A percentile compares a stretch with the other conserved stretches of the same genome.
These are phyloP conservation scores for Nannochloris sp. DNA, from an alignment of 139 green algal species.

Conservation along the genomic window DNA sequence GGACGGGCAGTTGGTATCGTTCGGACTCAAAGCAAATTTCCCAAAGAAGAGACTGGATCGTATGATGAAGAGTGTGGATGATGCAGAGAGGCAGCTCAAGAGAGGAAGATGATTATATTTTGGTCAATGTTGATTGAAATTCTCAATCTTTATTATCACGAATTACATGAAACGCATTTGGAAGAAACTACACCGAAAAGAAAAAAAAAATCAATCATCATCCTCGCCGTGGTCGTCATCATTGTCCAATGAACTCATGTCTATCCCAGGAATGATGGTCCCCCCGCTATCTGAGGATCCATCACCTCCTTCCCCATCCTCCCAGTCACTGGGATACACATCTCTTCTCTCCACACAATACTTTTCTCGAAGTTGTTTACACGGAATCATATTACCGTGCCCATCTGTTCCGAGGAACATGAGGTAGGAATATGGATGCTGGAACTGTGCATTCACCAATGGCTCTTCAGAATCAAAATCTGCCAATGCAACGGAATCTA, in stretches of 20 bases:
- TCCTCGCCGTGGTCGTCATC: not conserved
- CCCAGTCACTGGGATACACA: conserved; percentile 18
- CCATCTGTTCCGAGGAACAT: conserved; percentile 74
- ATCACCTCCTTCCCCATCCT: conserved; percentile 7
- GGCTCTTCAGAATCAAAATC: conserved; percentile 14
- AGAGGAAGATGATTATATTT: conserved; percentile 37
- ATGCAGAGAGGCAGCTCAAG: conserved; percentile 41
- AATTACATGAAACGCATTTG: not conserved
- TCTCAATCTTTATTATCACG: not conserved
- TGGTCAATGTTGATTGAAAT: no score
- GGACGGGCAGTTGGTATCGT: conserved; percentile 86
- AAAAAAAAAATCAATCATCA: conserved; percentile 12
- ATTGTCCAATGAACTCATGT: conserved; percentile 36
- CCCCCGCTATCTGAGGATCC: not conserved
- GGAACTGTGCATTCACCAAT: not conserved
- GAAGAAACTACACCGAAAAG: not conserved
- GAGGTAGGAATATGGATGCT: conserved; percentile 44
- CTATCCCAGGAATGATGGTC: conserved; percentile 33
- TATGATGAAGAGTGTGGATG: conserved; percentile 67
- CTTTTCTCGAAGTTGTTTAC: conserved; percentile 54
- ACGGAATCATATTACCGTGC: conserved; percentile 65
- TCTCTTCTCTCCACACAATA: conserved; percentile 44
- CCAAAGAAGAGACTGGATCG: conserved; percentile 86
- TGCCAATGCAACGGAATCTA: conserved; percentile 20
- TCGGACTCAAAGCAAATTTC: conserved; percentile 67